These are phyloP conservation scores for Elasticomyces elasticus DNA, from an alignment of 495 filamentous ascomycete species.

Conservation along the genomic window DNA sequence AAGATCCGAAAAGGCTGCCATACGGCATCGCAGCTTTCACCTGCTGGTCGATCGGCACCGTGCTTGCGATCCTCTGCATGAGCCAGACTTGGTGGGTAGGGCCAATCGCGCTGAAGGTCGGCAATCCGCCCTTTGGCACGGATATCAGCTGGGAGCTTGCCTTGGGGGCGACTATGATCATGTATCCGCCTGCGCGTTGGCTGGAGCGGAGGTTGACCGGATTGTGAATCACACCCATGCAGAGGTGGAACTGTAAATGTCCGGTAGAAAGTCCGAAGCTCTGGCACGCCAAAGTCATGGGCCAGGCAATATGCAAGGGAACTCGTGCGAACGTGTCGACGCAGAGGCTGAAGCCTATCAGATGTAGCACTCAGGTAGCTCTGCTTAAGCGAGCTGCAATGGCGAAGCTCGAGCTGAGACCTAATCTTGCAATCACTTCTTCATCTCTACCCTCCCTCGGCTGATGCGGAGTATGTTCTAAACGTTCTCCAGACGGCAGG, in stretches of 20 bases:
- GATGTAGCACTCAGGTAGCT: no score
- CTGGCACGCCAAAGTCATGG: no score
- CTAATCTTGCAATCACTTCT: no score
- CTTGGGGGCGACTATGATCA: neutral
- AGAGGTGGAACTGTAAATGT: neutral
- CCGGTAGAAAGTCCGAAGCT: no score
- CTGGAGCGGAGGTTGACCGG: neutral
- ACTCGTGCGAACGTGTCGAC: no score
- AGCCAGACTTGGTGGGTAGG: slow-evolving; percentile 6
- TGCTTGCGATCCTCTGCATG: neutral
- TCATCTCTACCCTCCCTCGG: no score
- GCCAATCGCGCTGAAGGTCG: slow-evolving; percentile 7
- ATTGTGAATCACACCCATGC: neutral
- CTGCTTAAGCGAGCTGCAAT: no score
- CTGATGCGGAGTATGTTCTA: no score
- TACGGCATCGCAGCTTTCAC: neutral
- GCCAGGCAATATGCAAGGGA: no score
- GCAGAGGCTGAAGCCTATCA: no score
- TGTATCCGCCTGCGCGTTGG: neutral
- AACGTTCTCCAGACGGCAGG: no score
- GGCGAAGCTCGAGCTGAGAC: no score
- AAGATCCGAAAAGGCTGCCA: neutral
- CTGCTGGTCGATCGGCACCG: neutral
- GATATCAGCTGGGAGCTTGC: neutral
- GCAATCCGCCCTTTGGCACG: neutral